A percentile compares a stretch with the other conserved stretches of the same genome.
These are phyloP conservation scores for Epichloe elymi DNA, from an alignment of 2,329 filamentous ascomycete species.

Conservation along the genomic window DNA sequence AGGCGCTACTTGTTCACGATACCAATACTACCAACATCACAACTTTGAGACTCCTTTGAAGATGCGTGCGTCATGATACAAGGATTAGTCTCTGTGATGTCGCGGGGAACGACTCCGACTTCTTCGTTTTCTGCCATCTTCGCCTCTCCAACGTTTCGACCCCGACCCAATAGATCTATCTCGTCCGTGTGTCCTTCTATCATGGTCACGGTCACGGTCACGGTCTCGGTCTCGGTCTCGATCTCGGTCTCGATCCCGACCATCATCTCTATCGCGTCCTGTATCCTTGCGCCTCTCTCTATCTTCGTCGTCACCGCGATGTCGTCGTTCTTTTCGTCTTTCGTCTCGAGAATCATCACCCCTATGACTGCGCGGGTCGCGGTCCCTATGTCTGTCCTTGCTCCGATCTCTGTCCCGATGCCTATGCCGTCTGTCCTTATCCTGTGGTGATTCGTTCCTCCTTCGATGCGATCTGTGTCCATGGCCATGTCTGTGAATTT, in stretches of 20 bases:
- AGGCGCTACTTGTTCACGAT: not conserved
- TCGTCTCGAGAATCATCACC: conserved; percentile 9
- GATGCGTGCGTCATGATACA: not conserved
- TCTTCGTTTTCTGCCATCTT: conserved; percentile 14
- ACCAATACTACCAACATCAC: not conserved
- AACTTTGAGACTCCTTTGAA: not conserved
- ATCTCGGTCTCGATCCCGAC: conserved; percentile 9
- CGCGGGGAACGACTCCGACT: conserved; percentile 15
- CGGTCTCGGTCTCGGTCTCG: not conserved
- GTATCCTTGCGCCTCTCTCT: conserved; percentile 3
- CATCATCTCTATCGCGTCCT: conserved; percentile 12
- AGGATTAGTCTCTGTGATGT: conserved; percentile 10
- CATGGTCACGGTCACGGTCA: conserved; percentile 13
- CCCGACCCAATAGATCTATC: conserved; percentile 17
- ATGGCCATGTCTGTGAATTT: conserved; percentile 33
- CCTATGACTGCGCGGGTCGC: conserved; percentile 7
- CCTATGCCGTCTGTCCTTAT: conserved; percentile 14
- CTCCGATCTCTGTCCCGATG: conserved; percentile 7
- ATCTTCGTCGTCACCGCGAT: conserved; percentile 13
- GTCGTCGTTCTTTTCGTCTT: conserved; percentile 13
- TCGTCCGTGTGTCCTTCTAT: conserved; percentile 14
- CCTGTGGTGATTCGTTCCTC: conserved; percentile 23
- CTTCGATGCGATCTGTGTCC: conserved; percentile 3
- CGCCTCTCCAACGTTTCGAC: conserved; percentile 14
- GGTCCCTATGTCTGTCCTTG: not conserved